Evolutionary conservation across 2,329 filamentous ascomycete species (phyloP).

Genomic region (Diaporthe humulicola): DNA sequence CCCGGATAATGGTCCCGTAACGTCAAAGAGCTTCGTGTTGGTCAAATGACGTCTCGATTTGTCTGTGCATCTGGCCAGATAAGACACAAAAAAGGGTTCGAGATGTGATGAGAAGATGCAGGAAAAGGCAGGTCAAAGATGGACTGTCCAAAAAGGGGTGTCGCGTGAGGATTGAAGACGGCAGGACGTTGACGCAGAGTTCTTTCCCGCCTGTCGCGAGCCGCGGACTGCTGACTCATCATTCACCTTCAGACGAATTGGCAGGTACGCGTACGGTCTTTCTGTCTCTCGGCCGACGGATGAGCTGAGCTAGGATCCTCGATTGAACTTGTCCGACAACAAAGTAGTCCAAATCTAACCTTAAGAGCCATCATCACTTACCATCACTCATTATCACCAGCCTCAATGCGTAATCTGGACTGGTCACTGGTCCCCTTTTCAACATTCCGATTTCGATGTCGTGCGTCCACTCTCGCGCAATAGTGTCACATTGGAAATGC

Average conservation of each 20-base stretch:
- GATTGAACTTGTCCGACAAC: neutral
- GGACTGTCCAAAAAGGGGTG: too few species aligned
- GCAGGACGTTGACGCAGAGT: neutral
- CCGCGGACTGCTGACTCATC: neutral
- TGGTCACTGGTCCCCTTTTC: too few species aligned
- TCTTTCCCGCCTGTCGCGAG: neutral
- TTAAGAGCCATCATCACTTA: neutral
- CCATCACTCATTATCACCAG: neutral
- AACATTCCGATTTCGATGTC: neutral
- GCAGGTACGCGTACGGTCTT: neutral
- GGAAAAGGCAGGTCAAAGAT: neutral
- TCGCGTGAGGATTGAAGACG: neutral
- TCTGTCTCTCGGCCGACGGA: neutral
- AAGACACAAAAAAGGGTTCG: neutral
- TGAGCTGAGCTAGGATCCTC: neutral
- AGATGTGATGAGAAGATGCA: neutral
- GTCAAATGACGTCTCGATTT: neutral
- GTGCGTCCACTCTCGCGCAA: slow-evolving; percentile 6
- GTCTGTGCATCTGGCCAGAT: slow-evolving; percentile 21
- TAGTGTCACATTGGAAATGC: neutral
- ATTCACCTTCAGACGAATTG: neutral
- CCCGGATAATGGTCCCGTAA: slow-evolving; percentile 16
- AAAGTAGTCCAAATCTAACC: neutral
- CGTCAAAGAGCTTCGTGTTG: slow-evolving; percentile 23
- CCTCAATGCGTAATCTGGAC: too few species aligned